A percentile compares a stretch with the other conserved stretches of the same genome.
These are phyloP conservation scores for Periconia macrospinosa DNA, from an alignment of 2,329 filamentous ascomycete genomes.

Conservation along the genomic window DNA sequence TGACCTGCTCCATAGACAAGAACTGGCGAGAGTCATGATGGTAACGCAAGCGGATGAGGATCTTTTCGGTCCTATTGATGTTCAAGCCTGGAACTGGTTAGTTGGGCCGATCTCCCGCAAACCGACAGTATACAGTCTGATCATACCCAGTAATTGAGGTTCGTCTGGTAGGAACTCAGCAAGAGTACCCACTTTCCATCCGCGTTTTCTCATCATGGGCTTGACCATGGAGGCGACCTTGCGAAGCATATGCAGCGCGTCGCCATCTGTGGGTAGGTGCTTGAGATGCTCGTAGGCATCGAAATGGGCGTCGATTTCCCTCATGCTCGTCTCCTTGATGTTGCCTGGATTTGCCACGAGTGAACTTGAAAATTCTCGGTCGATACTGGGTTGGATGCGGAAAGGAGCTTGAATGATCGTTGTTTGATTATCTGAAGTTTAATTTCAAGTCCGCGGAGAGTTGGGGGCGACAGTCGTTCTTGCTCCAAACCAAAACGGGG, in stretches of 20 bases:
- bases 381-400: not conserved
- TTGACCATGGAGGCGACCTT: conserved; percentile 88
- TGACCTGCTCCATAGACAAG: conserved; percentile 74
- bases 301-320: conserved; percentile 53
- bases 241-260: conserved; percentile 64
- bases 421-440: not conserved
- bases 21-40: conserved; percentile 75
- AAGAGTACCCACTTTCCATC: conserved; percentile 77
- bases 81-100: conserved; percentile 63
- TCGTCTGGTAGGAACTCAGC: conserved; percentile 84
- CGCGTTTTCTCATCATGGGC: conserved; percentile 86
- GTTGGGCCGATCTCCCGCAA: conserved; percentile 2
- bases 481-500: not conserved
- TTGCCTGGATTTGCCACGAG: not conserved
- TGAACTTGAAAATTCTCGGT: not conserved
- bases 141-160: conserved; percentile 67
- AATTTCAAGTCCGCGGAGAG: not conserved
- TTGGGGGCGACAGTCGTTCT: not conserved
- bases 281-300: conserved; percentile 54
- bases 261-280: conserved; percentile 47
- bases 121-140: not conserved
- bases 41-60: conserved; percentile 80
- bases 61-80: conserved; percentile 73
- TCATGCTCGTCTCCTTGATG: conserved; percentile 26
- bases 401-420: not conserved